Percentiles rank a stretch among this genome's conserved stretches.
Evolutionary conservation across 257 asterid species (phyloP).

Genomic region (Nemophila menziesii): DNA sequence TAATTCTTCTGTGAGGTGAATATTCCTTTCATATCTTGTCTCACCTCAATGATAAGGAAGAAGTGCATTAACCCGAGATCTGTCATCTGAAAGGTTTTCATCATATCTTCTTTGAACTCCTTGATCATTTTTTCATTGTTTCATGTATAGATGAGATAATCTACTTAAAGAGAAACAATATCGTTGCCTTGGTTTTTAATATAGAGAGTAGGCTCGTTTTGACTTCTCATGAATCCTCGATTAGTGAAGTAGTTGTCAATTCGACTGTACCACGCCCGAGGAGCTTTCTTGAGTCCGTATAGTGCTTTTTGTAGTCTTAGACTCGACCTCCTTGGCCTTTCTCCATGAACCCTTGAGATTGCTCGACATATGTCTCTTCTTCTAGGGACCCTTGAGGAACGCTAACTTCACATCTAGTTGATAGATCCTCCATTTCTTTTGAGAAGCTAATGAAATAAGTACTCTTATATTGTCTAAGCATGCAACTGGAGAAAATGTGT

Average conservation of each 20-base stretch:
- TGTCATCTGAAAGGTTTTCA: background rate
- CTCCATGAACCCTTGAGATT: too few species aligned
- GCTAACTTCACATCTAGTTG: background rate
- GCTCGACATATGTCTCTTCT: too few species aligned
- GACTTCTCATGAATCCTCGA: background rate
- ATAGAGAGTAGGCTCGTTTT: background rate
- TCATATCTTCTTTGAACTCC: background rate
- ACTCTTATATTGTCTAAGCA: background rate
- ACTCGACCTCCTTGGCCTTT: background rate
- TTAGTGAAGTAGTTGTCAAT: too few species aligned
- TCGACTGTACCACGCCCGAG: background rate
- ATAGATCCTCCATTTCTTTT: background rate
- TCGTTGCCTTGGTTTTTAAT: background rate
- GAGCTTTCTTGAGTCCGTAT: background rate
- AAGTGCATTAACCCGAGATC: background rate
- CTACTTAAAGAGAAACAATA: background rate
- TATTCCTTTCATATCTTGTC: background rate
- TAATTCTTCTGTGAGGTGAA: background rate
- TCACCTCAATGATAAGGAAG: background rate
- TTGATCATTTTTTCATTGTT: background rate
- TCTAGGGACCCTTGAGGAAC: background rate
- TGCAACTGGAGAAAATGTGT: background rate
- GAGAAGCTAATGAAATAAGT: background rate
- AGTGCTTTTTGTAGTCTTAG: background rate
- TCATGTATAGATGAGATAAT: background rate